Conservation (phyloP, 495 filamentous ascomycete genomes). For the Chaetomidium leptoderma region DNA sequence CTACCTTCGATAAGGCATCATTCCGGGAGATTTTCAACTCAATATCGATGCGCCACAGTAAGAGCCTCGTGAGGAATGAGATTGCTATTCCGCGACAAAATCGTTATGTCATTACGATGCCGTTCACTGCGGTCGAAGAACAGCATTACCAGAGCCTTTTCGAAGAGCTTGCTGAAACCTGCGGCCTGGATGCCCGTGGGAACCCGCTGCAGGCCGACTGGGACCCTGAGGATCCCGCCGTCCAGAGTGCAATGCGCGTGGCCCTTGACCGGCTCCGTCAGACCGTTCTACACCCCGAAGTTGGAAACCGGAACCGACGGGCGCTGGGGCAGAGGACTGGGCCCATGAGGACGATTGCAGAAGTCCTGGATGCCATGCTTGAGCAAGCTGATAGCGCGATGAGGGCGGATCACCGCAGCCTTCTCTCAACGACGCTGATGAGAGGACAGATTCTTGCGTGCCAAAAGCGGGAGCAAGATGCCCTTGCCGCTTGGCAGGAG, state of each 20-base stretch:
- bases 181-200: constrained; percentile 61
- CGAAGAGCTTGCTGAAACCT: constrained; percentile 64
- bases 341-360: constrained; percentile 69
- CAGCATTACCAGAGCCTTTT: constrained; percentile 75
- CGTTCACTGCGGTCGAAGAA: constrained; percentile 83
- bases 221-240: constrained; percentile 54
- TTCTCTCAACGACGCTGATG: constrained; percentile 57
- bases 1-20: constrained; percentile 51
- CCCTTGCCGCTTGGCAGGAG: constrained; percentile 62
- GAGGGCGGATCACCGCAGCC: constrained; percentile 60
- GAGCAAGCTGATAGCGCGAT: constrained; percentile 66
- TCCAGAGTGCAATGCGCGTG: constrained; percentile 60
- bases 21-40: constrained; percentile 62
- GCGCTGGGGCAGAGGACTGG: constrained; percentile 60
- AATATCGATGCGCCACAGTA: constrained; percentile 80
- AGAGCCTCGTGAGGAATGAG: constrained; percentile 71
- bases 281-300: constrained; percentile 79
- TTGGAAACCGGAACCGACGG: constrained; percentile 62
- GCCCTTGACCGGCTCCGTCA: constrained; percentile 61
- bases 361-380: constrained; percentile 86
- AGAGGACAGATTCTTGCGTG: constrained; percentile 74
- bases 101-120: constrained; percentile 79
- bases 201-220: constrained; percentile 55
- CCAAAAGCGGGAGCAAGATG: constrained; percentile 47
- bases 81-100: constrained; percentile 69